A percentile compares a stretch with the other conserved stretches of the same genome.
Evolutionary conservation across 208 protist species (phyloP).

Genomic region (Leishmania arabica): DNA sequence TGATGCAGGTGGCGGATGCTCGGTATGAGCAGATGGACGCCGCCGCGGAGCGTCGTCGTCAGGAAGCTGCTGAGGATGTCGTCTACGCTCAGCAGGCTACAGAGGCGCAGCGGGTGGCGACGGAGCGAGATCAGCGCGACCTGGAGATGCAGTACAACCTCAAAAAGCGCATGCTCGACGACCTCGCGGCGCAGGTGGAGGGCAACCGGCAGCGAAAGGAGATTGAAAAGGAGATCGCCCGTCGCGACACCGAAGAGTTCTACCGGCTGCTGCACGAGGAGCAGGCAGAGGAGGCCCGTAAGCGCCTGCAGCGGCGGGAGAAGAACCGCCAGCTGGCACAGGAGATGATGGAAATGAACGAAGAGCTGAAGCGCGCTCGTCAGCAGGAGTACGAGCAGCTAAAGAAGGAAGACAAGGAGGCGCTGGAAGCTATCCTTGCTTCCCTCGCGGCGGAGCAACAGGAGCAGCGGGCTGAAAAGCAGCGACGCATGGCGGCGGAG

Average conservation of each 20-base stretch:
- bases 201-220: slow-evolving; percentile 64
- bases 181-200: slow-evolving; percentile 74
- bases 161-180: slow-evolving; percentile 40
- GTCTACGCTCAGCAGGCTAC: slow-evolving; percentile 77
- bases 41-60: slow-evolving; percentile 39
- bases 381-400: slow-evolving; percentile 80
- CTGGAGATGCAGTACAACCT: slow-evolving; percentile 57
- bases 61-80: slow-evolving; percentile 51
- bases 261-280: slow-evolving; percentile 75
- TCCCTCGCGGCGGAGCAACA: slow-evolving; percentile 59
- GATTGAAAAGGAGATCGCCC: slow-evolving; percentile 35
- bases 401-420: slow-evolving; percentile 63
- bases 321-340: slow-evolving; percentile 41
- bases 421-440: slow-evolving; percentile 63
- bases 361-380: slow-evolving; percentile 62
- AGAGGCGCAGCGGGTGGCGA: slow-evolving; percentile 64
- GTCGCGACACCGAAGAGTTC: slow-evolving; percentile 64
- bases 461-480: slow-evolving; percentile 39
- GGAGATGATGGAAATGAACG: slow-evolving; percentile 79
- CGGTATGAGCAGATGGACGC: slow-evolving; percentile 71
- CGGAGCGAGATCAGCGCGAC: slow-evolving; percentile 65
- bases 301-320: slow-evolving; percentile 33
- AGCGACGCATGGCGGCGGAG: slow-evolving; percentile 31
- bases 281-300: slow-evolving; percentile 50
- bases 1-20: slow-evolving; percentile 82